Evolutionary conservation across 805 yeast species (phyloP).

Genomic region (Middelhovenomyces tepae): DNA sequence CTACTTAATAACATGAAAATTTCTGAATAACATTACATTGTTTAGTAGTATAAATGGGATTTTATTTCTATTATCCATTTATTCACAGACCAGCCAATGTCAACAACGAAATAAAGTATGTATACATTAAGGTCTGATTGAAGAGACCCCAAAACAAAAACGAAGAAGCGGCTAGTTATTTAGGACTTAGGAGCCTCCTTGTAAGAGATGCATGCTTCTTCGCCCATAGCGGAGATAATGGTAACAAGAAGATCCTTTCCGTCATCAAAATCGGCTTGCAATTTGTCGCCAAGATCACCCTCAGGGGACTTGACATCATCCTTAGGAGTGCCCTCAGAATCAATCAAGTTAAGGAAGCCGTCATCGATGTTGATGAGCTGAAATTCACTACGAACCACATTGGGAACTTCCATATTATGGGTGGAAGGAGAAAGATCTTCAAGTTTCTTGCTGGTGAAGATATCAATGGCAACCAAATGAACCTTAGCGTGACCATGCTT

Average conservation of each 20-base stretch:
- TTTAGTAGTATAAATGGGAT: no score
- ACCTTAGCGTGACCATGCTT: slow-evolving; percentile 99
- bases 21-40: no score
- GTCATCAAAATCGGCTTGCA: slow-evolving; percentile 90
- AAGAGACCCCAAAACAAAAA: no score
- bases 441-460: slow-evolving; percentile 98
- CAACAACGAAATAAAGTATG: no score
- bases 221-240: slow-evolving; percentile 97
- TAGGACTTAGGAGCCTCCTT: slow-evolving; percentile 98
- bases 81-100: no score
- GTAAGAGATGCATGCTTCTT: slow-evolving; percentile 97
- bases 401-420: slow-evolving; percentile 99
- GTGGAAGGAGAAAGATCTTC: slow-evolving; percentile 99
- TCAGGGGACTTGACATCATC: slow-evolving; percentile 98
- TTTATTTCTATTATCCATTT: no score
- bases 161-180: no score
- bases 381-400: slow-evolving; percentile 91
- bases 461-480: slow-evolving; percentile 97
- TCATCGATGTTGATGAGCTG: slow-evolving; percentile 96
- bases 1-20: no score
- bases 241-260: slow-evolving; percentile 97
- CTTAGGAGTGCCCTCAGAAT: slow-evolving; percentile 96
- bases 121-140: no score
- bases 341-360: slow-evolving; percentile 95
- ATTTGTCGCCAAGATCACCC: slow-evolving; percentile 90